A percentile compares a stretch with the other conserved stretches of the same genome.
Evolutionary conservation across 192 early-diverging fungal species (phyloP).

Genomic region (Kappamyces sp.): DNA sequence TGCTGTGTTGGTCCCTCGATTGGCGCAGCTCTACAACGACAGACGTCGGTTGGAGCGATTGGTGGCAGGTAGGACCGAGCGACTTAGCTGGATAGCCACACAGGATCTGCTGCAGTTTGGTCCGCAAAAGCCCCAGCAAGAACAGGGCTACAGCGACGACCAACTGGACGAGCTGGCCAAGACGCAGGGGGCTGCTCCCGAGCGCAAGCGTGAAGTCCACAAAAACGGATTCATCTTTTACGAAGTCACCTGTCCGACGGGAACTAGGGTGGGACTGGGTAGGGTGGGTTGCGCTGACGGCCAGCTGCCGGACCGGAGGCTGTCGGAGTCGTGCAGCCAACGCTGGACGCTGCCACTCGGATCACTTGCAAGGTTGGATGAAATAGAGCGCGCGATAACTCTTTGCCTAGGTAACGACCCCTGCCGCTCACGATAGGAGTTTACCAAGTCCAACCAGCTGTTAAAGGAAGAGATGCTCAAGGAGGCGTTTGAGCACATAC

Average conservation of each 20-base stretch:
- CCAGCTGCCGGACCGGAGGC: slow-evolving; percentile 23
- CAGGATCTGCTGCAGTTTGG: slow-evolving; percentile 49
- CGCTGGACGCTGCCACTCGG: slow-evolving; percentile 34
- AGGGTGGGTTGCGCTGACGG: background rate
- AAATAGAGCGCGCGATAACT: slow-evolving; percentile 5
- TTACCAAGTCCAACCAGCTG: slow-evolving; percentile 30
- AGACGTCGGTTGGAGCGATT: slow-evolving; percentile 16
- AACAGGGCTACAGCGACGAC: slow-evolving; percentile 54
- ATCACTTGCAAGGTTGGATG: background rate
- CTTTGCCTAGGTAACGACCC: background rate
- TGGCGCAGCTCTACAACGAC: slow-evolving; percentile 15
- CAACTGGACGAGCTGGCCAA: slow-evolving; percentile 42
- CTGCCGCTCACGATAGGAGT: slow-evolving; percentile 22
- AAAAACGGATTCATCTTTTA: slow-evolving; percentile 34
- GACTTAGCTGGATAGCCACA: slow-evolving; percentile 25
- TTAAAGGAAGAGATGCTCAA: slow-evolving; percentile 25
- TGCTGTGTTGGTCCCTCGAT: slow-evolving; percentile 21
- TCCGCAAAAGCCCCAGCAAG: slow-evolving; percentile 38
- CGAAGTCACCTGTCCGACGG: slow-evolving; percentile 50
- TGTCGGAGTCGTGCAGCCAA: slow-evolving; percentile 30
- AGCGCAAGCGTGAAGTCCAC: slow-evolving; percentile 17
- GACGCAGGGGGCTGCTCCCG: slow-evolving; percentile 12
- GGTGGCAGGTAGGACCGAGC: slow-evolving; percentile 12
- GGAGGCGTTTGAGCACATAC: slow-evolving; percentile 34
- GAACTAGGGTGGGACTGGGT: slow-evolving; percentile 49